These are phyloP conservation scores for Pyronema domesticum DNA, from an alignment of 495 filamentous ascomycete genomes.

Conservation along the genomic window DNA sequence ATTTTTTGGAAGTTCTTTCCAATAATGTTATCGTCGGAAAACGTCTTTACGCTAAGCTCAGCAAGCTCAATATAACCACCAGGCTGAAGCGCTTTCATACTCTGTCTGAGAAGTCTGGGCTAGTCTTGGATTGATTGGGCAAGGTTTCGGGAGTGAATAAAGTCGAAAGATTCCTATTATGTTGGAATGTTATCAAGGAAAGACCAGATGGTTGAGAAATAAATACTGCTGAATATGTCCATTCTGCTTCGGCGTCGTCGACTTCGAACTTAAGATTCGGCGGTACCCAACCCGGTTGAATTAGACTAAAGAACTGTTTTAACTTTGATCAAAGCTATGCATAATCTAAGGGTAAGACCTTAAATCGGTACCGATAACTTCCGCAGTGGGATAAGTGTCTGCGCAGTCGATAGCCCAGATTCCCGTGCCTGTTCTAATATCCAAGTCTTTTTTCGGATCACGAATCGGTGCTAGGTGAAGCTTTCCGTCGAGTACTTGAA, in stretches of 20 bases:
- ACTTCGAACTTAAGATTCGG: conserved; percentile 33
- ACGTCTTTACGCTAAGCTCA: background rate
- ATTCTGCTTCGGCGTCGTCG: conserved; percentile 32
- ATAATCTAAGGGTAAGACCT: conserved; percentile 32
- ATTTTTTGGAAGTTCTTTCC: background rate
- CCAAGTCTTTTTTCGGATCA: conserved; percentile 41
- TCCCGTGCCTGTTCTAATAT: conserved; percentile 45
- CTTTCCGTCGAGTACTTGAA: conserved; percentile 36
- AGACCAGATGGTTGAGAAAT: conserved; percentile 20
- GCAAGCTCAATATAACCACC: background rate
- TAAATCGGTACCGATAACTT: conserved; percentile 43
- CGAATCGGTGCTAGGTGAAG: conserved; percentile 43
- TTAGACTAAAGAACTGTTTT: conserved; percentile 28
- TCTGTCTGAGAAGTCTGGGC: conserved; percentile 28
- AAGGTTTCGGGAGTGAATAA: conserved; percentile 35
- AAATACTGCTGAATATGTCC: conserved; percentile 32
- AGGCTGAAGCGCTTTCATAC: conserved; percentile 15
- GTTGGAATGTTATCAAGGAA: conserved; percentile 3
- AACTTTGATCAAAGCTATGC: background rate
- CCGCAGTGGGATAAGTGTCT: conserved; percentile 29
- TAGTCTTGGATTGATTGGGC: conserved; percentile 32
- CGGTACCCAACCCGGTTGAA: conserved; percentile 35
- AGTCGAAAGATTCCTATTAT: conserved; percentile 33
- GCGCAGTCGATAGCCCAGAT: conserved; percentile 39
- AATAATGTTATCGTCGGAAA: conserved; percentile 26